Conservation (phyloP, 2,329 filamentous ascomycete species). For the Fusarium sp. region DNA sequence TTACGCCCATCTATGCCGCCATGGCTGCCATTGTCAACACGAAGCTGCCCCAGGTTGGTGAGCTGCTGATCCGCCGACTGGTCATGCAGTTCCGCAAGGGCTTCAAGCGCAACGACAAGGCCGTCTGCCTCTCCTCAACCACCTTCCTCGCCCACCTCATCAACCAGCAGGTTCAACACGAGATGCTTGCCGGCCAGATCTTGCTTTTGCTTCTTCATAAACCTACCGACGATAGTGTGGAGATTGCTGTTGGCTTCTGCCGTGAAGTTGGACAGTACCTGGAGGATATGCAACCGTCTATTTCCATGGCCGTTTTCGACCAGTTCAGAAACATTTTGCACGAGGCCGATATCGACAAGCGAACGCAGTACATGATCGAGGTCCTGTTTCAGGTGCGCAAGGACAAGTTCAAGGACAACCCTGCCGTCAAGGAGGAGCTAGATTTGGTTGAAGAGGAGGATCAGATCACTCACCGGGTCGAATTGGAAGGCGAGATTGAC, state of each 20-base stretch:
- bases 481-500: slow-evolving; percentile 85
- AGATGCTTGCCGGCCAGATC: slow-evolving; percentile 93
- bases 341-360: slow-evolving; percentile 96
- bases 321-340: slow-evolving; percentile 96
- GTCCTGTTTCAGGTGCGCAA: slow-evolving; percentile 97
- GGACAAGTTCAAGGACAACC: slow-evolving; percentile 96
- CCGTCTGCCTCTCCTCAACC: slow-evolving; percentile 91
- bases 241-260: slow-evolving; percentile 95
- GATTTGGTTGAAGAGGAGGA: slow-evolving; percentile 98
- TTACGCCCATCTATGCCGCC: slow-evolving; percentile 95
- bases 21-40: slow-evolving; percentile 98
- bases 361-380: slow-evolving; percentile 99
- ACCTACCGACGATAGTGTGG: slow-evolving; percentile 96
- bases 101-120: slow-evolving; percentile 96
- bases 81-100: slow-evolving; percentile 95
- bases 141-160: slow-evolving; percentile 95
- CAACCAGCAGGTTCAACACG: slow-evolving; percentile 95
- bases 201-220: slow-evolving; percentile 92
- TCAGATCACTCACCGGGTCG: slow-evolving; percentile 90
- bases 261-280: slow-evolving; percentile 93
- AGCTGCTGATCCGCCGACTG: slow-evolving; percentile 86
- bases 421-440: slow-evolving; percentile 88
- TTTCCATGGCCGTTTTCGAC: slow-evolving; percentile 92
- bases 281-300: slow-evolving; percentile 93
- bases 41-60: slow-evolving; percentile 93